phyloP scores from a whole-genome alignment of 2,329 filamentous ascomycete genomes.

The Lomentospora prolificans region DNA sequence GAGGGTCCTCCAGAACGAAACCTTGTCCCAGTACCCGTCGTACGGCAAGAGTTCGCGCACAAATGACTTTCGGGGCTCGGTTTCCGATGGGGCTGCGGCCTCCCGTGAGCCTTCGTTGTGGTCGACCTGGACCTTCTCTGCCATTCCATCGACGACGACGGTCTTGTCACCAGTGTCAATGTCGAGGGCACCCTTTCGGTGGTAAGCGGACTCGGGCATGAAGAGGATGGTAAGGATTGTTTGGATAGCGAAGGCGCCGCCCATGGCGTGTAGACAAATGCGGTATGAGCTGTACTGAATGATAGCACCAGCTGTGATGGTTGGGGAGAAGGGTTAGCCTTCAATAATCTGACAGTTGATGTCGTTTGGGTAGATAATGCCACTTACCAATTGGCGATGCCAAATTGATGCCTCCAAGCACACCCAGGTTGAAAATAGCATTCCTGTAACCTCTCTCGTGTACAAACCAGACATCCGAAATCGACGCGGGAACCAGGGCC shows the following conservation, averaged over 20 bases:
- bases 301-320: conserved; percentile 22
- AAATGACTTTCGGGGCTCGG: conserved; percentile 17
- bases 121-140: conserved; percentile 13
- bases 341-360: background rate
- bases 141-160: conserved; percentile 7
- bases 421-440: conserved; percentile 30
- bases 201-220: conserved; percentile 31
- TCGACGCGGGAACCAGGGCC: conserved; percentile 27
- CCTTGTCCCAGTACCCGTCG: conserved; percentile 26
- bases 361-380: background rate
- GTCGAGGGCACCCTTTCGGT: conserved; percentile 15
- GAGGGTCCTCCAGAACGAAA: conserved; percentile 25
- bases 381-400: conserved; percentile 26
- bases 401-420: conserved; percentile 30
- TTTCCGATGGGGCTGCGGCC: conserved; percentile 11
- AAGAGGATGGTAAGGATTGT: conserved; percentile 28
- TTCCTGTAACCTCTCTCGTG: conserved; percentile 29
- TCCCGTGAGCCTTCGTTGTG: background rate
- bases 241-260: conserved; percentile 26
- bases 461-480: conserved; percentile 32
- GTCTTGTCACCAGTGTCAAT: conserved; percentile 12
- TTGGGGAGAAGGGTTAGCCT: background rate
- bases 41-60: conserved; percentile 22
- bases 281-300: conserved; percentile 26
- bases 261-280: conserved; percentile 26